Percentiles rank a stretch among this genome's conserved stretches.
phyloP scores from a whole-genome alignment of 176 grass and related monocot species.

The Pharus latifolius region DNA sequence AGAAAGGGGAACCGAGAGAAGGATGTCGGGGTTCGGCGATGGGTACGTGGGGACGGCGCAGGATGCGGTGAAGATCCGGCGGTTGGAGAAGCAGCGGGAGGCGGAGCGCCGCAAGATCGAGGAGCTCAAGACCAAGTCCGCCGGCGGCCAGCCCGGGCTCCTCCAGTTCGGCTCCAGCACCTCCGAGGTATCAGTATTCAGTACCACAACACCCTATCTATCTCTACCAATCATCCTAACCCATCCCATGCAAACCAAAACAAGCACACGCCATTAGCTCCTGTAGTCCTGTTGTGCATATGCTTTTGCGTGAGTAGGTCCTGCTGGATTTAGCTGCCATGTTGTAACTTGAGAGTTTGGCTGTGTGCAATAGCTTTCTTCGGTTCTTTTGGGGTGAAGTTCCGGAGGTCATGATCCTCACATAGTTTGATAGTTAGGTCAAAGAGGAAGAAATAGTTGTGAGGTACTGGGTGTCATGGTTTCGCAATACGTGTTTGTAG shows the following conservation, averaged over 20 bases:
- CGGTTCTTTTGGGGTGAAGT: too few relatives aligned
- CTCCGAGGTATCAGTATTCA: conserved; percentile 50
- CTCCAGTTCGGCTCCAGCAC: conserved; percentile 99
- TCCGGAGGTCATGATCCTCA: too few relatives aligned
- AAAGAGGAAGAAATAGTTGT: background rate
- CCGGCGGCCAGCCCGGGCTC: conserved; percentile 69
- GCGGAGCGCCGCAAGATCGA: conserved; percentile 92
- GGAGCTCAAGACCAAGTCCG: conserved; percentile 82
- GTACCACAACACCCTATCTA: background rate
- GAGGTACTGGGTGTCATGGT: background rate
- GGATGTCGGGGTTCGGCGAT: conserved; percentile 90
- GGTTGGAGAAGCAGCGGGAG: conserved; percentile 96
- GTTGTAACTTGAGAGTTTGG: background rate
- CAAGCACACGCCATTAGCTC: too few relatives aligned
- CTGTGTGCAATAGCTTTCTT: too few relatives aligned
- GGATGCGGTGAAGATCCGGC: conserved; percentile 92
- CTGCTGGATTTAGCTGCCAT: background rate
- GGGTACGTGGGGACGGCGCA: conserved; percentile 93
- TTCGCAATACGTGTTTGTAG: too few relatives aligned
- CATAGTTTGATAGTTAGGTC: background rate
- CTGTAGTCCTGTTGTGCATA: too few relatives aligned
- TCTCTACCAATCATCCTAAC: too few relatives aligned
- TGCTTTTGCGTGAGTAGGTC: background rate
- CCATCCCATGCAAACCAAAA: too few relatives aligned
- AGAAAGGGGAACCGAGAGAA: background rate